Percentiles rank a stretch among this genome's conserved stretches.
These are phyloP conservation scores for Leishmania braziliensis DNA, from an alignment of 208 protist genomes.

Conservation along the genomic window DNA sequence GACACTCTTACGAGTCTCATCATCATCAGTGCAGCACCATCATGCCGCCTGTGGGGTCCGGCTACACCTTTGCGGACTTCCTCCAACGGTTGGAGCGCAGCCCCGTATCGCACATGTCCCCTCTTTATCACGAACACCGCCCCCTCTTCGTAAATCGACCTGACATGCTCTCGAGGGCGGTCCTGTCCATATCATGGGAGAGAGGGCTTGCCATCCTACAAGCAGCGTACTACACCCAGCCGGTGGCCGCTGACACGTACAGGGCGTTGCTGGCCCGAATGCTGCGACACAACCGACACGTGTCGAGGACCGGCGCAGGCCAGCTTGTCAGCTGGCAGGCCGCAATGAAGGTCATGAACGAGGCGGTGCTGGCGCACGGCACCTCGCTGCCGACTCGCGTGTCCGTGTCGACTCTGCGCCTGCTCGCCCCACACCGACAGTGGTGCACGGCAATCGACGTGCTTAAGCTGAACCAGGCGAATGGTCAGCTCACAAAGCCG, in stretches of 20 bases:
- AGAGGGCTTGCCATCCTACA: conserved; percentile 55
- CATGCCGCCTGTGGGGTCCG: conserved; percentile 58
- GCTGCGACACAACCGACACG: conserved; percentile 78
- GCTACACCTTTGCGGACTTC: conserved; percentile 88
- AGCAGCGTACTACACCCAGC: conserved; percentile 80
- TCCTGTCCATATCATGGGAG: conserved; percentile 76
- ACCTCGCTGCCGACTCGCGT: conserved; percentile 56
- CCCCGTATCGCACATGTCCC: conserved; percentile 66
- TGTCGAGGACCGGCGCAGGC: conserved; percentile 30
- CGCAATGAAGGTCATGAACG: conserved; percentile 59
- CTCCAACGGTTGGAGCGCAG: conserved; percentile 81
- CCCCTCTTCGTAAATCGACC: conserved; percentile 75
- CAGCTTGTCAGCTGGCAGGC: conserved; percentile 61
- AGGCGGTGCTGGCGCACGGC: conserved; percentile 74
- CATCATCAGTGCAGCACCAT: background rate
- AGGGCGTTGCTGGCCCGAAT: conserved; percentile 77
- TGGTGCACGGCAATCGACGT: conserved; percentile 56
- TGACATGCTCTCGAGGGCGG: conserved; percentile 73
- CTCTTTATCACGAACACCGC: conserved; percentile 78
- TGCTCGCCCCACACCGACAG: conserved; percentile 73
- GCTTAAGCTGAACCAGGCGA: conserved; percentile 65
- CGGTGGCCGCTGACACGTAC: conserved; percentile 57
- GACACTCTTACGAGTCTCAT: background rate
- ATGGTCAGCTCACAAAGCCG: conserved; percentile 68
- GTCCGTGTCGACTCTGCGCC: conserved; percentile 64